A percentile compares a stretch with the other conserved stretches of the same genome.
Evolutionary conservation across 176 grass and related monocot genomes (phyloP).

Genomic region (Ananas comosus): DNA sequence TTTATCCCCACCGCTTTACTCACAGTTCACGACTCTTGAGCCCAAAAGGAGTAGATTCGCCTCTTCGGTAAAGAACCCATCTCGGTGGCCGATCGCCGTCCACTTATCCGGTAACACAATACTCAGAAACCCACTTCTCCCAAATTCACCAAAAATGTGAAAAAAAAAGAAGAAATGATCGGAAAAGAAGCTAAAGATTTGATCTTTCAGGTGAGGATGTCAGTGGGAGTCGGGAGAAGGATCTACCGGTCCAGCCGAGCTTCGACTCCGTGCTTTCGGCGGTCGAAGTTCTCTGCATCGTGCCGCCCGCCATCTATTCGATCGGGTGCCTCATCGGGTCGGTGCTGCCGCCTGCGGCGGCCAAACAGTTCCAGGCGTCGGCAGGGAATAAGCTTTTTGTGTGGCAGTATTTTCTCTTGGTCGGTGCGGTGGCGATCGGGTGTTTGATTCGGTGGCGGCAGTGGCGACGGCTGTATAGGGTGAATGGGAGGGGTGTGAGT

Average conservation of each 20-base stretch:
- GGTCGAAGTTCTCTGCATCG: slow-evolving; percentile 57
- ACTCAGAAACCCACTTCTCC: neutral
- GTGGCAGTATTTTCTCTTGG: slow-evolving; percentile 44
- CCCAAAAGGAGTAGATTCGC: slow-evolving; percentile 7
- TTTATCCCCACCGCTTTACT: slow-evolving; percentile 9
- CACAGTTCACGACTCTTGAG: neutral
- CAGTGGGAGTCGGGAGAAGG: neutral
- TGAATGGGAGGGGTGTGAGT: slow-evolving; percentile 6
- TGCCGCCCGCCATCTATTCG: slow-evolving; percentile 47
- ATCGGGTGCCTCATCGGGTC: slow-evolving; percentile 33
- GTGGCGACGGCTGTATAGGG: slow-evolving; percentile 21
- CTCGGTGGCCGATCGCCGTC: slow-evolving; percentile 13
- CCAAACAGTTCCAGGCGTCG: slow-evolving; percentile 19
- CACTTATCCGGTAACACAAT: slow-evolving; percentile 13
- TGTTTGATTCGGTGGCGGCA: slow-evolving; percentile 57
- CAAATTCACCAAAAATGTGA: neutral
- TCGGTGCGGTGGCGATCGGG: slow-evolving; percentile 38
- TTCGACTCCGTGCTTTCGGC: slow-evolving; percentile 39
- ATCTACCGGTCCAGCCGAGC: slow-evolving; percentile 12
- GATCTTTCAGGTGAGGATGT: slow-evolving; percentile 19
- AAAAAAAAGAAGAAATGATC: neutral
- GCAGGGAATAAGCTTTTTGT: slow-evolving; percentile 30
- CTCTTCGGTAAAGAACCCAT: neutral
- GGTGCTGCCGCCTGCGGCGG: slow-evolving; percentile 10
- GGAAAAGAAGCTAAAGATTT: slow-evolving; percentile 4